phyloP scores from a whole-genome alignment of 1,284 basidiomycete species.

The Hymenochaete sp. region DNA sequence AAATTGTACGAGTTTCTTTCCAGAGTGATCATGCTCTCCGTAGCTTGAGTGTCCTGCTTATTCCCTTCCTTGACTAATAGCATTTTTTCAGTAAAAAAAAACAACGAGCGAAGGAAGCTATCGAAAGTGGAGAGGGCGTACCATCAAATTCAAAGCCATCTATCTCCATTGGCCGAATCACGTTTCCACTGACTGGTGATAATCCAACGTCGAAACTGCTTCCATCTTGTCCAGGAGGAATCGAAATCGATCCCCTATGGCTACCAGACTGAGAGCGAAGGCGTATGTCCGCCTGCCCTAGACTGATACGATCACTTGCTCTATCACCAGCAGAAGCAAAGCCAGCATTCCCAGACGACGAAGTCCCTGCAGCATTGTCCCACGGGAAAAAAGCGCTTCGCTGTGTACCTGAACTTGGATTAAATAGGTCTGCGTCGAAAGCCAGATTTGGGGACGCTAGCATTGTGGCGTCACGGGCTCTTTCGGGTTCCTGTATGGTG shows the following conservation, averaged over 20 bases:
- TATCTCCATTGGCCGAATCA: slow-evolving; percentile 35
- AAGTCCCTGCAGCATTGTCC: slow-evolving; percentile 66
- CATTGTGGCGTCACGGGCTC: slow-evolving; percentile 52
- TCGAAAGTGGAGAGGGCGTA: slow-evolving; percentile 24
- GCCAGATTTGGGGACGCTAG: slow-evolving; percentile 42
- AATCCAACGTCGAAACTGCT: slow-evolving; percentile 32
- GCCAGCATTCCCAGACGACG: slow-evolving; percentile 37
- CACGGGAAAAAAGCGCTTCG: slow-evolving; percentile 68
- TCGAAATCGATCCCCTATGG: slow-evolving; percentile 28
- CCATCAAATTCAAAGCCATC: slow-evolving; percentile 62
- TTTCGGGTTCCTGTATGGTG: slow-evolving; percentile 58
- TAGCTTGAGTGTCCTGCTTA: slow-evolving; percentile 39
- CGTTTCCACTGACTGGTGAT: slow-evolving; percentile 43
- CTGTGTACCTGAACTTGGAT: slow-evolving; percentile 44
- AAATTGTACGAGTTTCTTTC: slow-evolving; percentile 73
- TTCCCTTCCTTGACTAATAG: slow-evolving; percentile 25
- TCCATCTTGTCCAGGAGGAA: slow-evolving; percentile 37
- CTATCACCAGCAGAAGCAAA: slow-evolving; percentile 29
- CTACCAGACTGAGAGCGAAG: slow-evolving; percentile 41
- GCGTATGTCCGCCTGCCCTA: slow-evolving; percentile 44
- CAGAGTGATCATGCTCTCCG: slow-evolving; percentile 45
- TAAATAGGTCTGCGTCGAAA: slow-evolving; percentile 30
- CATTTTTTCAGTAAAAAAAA: not conserved
- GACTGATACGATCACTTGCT: slow-evolving; percentile 37
- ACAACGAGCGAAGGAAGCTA: not conserved